phyloP scores from a whole-genome alignment of 2,329 filamentous ascomycete genomes.

The Laburnicola sp. region DNA sequence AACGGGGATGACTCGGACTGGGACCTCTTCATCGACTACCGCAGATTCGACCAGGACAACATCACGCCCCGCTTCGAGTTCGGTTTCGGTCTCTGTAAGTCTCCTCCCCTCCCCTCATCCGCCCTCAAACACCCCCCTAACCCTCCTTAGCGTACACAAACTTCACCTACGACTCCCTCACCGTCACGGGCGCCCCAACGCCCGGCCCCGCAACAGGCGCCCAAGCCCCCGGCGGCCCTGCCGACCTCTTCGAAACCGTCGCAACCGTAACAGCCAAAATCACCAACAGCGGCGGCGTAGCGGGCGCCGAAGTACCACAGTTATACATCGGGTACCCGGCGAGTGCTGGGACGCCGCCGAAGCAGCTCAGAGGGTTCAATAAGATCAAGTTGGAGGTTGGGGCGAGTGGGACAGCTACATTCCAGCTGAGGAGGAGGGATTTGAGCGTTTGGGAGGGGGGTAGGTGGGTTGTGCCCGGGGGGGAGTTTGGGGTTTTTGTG shows the following conservation, averaged over 20 bases:
- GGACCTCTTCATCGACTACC: conserved; percentile 52
- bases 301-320: conserved; percentile 46
- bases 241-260: conserved; percentile 41
- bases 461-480: conserved; percentile 41
- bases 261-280: conserved; percentile 41
- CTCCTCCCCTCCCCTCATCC: background rate
- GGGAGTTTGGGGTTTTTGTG: conserved; percentile 38
- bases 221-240: conserved; percentile 31
- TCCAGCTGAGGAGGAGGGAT: conserved; percentile 42
- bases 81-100: conserved; percentile 49
- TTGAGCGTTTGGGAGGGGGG: conserved; percentile 43
- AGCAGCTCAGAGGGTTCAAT: conserved; percentile 43
- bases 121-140: background rate
- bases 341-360: conserved; percentile 31
- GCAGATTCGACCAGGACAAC: conserved; percentile 47
- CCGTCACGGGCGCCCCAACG: conserved; percentile 26
- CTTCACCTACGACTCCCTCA: conserved; percentile 46
- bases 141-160: conserved; percentile 43
- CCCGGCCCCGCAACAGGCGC: conserved; percentile 30
- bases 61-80: conserved; percentile 50
- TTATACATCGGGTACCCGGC: conserved; percentile 43
- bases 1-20: conserved; percentile 41
- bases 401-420: conserved; percentile 35
- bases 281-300: conserved; percentile 40
- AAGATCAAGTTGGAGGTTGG: conserved; percentile 40